Base-by-base conservation (phyloP, 2,329 filamentous ascomycete species). In the Clonostachys solani region DNA sequence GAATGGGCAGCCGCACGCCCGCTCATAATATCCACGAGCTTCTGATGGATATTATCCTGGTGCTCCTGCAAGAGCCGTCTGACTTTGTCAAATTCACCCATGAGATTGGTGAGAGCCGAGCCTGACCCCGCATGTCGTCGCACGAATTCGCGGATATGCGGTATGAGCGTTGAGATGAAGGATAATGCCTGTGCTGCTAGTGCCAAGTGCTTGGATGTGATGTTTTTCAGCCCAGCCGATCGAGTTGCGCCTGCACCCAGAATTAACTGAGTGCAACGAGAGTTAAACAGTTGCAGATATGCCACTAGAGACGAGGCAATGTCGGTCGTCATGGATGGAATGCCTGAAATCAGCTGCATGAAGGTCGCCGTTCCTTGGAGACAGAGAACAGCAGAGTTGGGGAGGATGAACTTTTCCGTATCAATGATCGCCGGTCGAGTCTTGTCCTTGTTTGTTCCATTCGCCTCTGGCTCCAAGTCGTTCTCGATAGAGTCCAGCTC, bases 221-320 rank as follows among this genome's bases (percentile, higher is more conserved):
- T 99, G 60, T 96, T 96, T 64, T 91, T 96, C 17, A 99, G 74
- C 0, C 92, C 92, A 2, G 92, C 94, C 19, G 87, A 91, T 35
- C 83, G 78, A 6, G 89, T 96, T 5, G 94, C 94, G 5, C 94
- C 94, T 2, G 94, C 94, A 2, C 94, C 94, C 7, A 99, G 83
- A 53, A 99, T 96, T 49, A 99, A 80, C 63, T 99, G 94, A n/a
- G 88, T 95, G 49, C 92, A 92, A 17, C 94, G 86, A 3, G 91
- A 96, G 65, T 99, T 96, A 76, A 97, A 99, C 5, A 95, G 77
- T 54, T 94, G 89, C 13, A 97, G 77, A 60, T 95, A 95, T 18
- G 94, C 86, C 40, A 96, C 74, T 12, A 99, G 78, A 1, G 84
- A 86, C 4, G 80, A 74, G 0, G 89, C 87, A 46, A 96, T 85